Conservation (phyloP, 2,329 filamentous ascomycete genomes). For the Aspergillus fumigatus region DNA sequence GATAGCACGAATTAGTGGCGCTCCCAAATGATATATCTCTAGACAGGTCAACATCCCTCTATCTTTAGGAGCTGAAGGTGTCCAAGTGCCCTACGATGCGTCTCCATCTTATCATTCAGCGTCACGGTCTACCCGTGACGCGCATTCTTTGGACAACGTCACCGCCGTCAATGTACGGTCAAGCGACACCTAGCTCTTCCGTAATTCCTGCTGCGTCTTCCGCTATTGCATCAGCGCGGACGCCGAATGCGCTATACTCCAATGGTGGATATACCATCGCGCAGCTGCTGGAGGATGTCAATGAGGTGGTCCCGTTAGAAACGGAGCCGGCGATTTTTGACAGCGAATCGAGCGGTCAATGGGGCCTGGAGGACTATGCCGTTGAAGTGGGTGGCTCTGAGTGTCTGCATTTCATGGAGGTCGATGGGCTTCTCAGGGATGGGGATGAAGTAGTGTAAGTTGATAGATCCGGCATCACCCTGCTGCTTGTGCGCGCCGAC, state of each 20-base stretch:
- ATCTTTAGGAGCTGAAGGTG: neutral
- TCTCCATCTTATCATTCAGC: slow-evolving; percentile 66
- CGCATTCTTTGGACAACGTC: slow-evolving; percentile 67
- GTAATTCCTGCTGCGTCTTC: slow-evolving; percentile 27
- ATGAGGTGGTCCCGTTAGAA: slow-evolving; percentile 77
- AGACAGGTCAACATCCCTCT: neutral
- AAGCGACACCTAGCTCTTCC: slow-evolving; percentile 17
- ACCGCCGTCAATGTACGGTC: slow-evolving; percentile 37
- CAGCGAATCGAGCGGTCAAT: slow-evolving; percentile 48
- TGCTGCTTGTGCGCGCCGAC: neutral
- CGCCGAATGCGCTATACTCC: slow-evolving; percentile 32
- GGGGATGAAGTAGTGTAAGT: slow-evolving; percentile 78
- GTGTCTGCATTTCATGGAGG: slow-evolving; percentile 76
- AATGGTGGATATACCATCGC: slow-evolving; percentile 64
- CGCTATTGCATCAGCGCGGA: slow-evolving; percentile 28
- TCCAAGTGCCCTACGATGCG: slow-evolving; percentile 51
- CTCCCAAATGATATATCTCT: neutral
- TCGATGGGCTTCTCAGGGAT: slow-evolving; percentile 67
- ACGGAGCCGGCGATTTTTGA: slow-evolving; percentile 43
- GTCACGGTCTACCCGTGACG: slow-evolving; percentile 68
- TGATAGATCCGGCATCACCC: neutral
- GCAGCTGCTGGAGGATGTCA: slow-evolving; percentile 71
- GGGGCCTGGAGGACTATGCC: slow-evolving; percentile 85
- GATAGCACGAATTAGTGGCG: neutral
- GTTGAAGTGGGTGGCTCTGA: slow-evolving; percentile 82